A percentile compares a stretch with the other conserved stretches of the same genome.
Evolutionary conservation across 305 asterid genomes (phyloP).

Genomic region (Petunia hybrid): DNA sequence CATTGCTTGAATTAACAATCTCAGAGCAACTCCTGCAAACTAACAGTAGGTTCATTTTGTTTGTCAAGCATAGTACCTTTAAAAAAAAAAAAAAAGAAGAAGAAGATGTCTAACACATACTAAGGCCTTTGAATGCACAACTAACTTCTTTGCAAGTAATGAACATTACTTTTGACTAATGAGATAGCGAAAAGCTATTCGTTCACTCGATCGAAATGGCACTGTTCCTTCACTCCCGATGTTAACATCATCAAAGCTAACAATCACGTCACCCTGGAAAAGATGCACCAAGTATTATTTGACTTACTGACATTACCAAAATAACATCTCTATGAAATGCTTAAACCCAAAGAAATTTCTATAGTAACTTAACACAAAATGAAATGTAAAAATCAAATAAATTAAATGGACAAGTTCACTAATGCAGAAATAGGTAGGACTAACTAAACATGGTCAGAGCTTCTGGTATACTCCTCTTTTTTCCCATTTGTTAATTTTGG

Average conservation of each 20-base stretch:
- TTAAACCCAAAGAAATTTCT: background rate
- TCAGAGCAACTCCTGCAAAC: background rate
- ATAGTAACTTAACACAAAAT: background rate
- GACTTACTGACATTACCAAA: background rate
- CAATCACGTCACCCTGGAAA: constrained; percentile 93
- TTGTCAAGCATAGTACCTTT: background rate
- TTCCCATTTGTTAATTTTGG: background rate
- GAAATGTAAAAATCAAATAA: background rate
- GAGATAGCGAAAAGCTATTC: constrained; percentile 96
- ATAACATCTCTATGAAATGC: background rate
- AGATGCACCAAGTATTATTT: constrained; percentile 26
- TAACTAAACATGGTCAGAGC: constrained; percentile 22
- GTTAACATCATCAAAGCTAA: constrained; percentile 84
- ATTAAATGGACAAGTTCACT: background rate
- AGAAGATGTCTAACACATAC: background rate
- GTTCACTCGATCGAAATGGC: constrained; percentile 90
- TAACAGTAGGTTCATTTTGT: background rate
- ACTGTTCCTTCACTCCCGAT: constrained; percentile 98
- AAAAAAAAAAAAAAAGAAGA: background rate
- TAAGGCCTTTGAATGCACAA: background rate
- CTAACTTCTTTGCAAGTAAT: constrained; percentile 28
- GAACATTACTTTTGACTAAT: constrained; percentile 79
- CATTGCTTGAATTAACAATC: background rate
- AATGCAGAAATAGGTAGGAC: constrained; percentile 6
- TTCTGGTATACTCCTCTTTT: constrained; percentile 17